Conservation (phyloP, 2,329 filamentous ascomycete species). For the Aphanocladium album region DNA sequence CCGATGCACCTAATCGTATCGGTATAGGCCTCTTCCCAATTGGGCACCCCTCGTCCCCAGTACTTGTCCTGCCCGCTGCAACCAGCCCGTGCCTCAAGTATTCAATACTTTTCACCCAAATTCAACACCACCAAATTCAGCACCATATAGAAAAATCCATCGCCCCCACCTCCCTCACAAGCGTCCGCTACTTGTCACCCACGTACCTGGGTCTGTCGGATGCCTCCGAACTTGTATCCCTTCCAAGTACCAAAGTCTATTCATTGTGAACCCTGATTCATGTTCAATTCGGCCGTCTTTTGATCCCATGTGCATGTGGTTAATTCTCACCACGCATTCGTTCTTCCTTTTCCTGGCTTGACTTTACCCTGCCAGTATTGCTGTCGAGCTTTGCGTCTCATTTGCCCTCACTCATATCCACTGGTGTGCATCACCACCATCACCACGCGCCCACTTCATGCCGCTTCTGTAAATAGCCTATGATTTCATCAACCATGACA, state of each 20-base stretch:
- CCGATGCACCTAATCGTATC: not conserved
- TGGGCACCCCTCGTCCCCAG: not conserved
- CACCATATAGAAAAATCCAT: not conserved
- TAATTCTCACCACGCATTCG: too few relatives aligned
- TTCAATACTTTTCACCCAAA: not conserved
- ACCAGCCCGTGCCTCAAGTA: not conserved
- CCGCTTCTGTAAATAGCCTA: too few relatives aligned
- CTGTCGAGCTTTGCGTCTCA: too few relatives aligned
- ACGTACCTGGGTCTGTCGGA: not conserved
- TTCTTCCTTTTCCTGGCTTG: too few relatives aligned
- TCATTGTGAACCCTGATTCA: too few relatives aligned
- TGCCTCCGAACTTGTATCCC: constrained; percentile 1
- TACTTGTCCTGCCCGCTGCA: not conserved
- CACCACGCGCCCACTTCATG: too few relatives aligned
- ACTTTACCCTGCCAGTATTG: too few relatives aligned
- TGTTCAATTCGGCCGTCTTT: too few relatives aligned
- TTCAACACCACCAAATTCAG: not conserved
- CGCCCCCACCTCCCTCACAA: not conserved
- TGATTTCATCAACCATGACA: too few relatives aligned
- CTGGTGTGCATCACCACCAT: too few relatives aligned
- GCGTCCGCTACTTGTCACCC: constrained; percentile 1
- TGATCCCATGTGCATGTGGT: too few relatives aligned
- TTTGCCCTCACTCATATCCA: too few relatives aligned
- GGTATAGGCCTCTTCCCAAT: not conserved
- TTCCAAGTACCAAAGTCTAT: not conserved